Conservation (phyloP, 345 rosid genomes). For the Citrus sp. region DNA sequence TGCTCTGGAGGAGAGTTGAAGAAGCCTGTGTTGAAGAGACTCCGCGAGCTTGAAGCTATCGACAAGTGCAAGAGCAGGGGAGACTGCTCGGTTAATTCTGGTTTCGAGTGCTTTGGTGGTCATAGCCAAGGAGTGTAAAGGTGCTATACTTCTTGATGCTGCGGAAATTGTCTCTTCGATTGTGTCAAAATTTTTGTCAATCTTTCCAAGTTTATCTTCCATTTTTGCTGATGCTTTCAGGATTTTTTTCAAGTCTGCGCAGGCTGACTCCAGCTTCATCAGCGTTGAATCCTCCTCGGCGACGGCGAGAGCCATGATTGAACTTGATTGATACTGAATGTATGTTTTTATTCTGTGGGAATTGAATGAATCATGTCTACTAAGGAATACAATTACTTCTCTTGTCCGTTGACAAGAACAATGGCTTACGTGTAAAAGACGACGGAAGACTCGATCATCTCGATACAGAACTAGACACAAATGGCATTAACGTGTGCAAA, state of each 20-base stretch:
- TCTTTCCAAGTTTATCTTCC: constrained; percentile 32
- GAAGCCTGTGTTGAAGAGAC: constrained; percentile 41
- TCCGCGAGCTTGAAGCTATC: constrained; percentile 46
- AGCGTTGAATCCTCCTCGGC: constrained; percentile 28
- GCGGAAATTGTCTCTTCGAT: constrained; percentile 37
- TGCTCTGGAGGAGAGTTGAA: constrained; percentile 33
- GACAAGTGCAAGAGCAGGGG: constrained; percentile 48
- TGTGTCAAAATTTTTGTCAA: constrained; percentile 34
- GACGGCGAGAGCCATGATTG: constrained; percentile 17
- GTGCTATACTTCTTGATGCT: constrained; percentile 44
- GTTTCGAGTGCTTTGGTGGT: constrained; percentile 58
- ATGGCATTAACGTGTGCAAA: constrained; percentile 21
- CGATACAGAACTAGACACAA: constrained; percentile 35
- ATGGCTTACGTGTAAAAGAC: background rate
- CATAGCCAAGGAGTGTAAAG: constrained; percentile 55
- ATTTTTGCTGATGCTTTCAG: constrained; percentile 29
- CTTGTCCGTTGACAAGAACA: constrained; percentile 8
- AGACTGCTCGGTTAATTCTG: constrained; percentile 53
- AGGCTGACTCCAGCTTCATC: constrained; percentile 36
- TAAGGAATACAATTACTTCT: background rate
- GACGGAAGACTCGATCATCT: constrained; percentile 23
- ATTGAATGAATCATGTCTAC: background rate
- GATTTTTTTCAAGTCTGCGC: constrained; percentile 41
- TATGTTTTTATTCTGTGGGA: background rate
- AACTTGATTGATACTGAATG: background rate